Conservation (phyloP, 2,329 filamentous ascomycete species). For the Nothophoma quercina region DNA sequence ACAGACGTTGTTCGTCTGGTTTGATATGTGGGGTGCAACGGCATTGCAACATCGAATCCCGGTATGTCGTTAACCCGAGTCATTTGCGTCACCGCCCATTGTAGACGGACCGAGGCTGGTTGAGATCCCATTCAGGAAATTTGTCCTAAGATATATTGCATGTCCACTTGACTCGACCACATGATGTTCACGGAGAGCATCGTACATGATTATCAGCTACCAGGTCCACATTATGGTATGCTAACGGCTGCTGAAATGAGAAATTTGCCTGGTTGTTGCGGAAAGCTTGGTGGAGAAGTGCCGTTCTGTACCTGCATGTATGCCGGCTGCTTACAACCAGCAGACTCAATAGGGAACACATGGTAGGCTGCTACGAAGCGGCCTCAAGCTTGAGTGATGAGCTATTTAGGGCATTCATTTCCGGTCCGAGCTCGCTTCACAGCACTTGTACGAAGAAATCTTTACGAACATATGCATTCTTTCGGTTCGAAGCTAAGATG, state of each 20-base stretch:
- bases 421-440: background rate
- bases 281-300: constrained; percentile 9
- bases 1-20: too few species aligned
- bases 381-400: background rate
- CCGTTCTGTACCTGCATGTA: background rate
- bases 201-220: constrained; percentile 3
- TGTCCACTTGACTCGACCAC: background rate
- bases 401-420: background rate
- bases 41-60: constrained; percentile 23
- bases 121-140: background rate
- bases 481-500: background rate
- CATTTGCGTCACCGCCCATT: background rate
- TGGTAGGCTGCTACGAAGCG: background rate
- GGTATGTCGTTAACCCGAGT: constrained; percentile 23
- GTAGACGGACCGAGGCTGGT: constrained; percentile 3
- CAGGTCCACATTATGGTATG: constrained; percentile 2
- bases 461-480: background rate
- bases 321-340: background rate
- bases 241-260: background rate
- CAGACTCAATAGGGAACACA: background rate
- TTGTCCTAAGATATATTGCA: constrained; percentile 11
- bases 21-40: background rate
- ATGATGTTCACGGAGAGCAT: background rate
- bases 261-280: background rate
- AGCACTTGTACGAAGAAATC: background rate